Evolutionary conservation across 768 basidiomycete species (phyloP).

Genomic region (Clitopilus passeckerianus): DNA sequence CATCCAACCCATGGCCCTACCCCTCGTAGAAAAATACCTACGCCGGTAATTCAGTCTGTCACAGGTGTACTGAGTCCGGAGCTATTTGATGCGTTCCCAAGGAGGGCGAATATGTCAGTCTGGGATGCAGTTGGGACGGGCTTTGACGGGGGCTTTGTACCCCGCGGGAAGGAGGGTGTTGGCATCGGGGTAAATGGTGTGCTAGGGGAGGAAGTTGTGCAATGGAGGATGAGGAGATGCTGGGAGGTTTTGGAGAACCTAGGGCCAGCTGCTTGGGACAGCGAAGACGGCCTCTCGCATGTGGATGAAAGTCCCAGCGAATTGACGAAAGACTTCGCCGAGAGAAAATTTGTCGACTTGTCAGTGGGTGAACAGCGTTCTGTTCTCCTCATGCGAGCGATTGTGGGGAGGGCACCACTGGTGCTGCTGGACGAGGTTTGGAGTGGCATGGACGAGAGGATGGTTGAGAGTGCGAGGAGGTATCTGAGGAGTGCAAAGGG

Average conservation of each 20-base stretch:
- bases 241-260: conserved; percentile 61
- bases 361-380: conserved; percentile 74
- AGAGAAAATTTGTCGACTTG: conserved; percentile 55
- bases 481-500: conserved; percentile 58
- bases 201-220: conserved; percentile 23
- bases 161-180: conserved; percentile 36
- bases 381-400: conserved; percentile 79
- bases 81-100: conserved; percentile 85
- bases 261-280: conserved; percentile 50
- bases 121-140: conserved; percentile 85
- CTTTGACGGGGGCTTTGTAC: conserved; percentile 80
- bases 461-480: conserved; percentile 58
- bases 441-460: conserved; percentile 84
- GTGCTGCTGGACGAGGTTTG: conserved; percentile 90
- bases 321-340: conserved; percentile 37
- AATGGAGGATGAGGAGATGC: conserved; percentile 31
- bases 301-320: neutral
- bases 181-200: conserved; percentile 37
- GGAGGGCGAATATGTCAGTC: conserved; percentile 60
- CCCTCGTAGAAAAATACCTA: conserved; percentile 59
- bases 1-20: conserved; percentile 26
- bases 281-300: neutral
- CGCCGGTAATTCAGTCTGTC: conserved; percentile 54
- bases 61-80: conserved; percentile 89
- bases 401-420: conserved; percentile 70